Conservation (phyloP, 2,329 filamentous ascomycete species). For the Colletotrichum filicis region DNA sequence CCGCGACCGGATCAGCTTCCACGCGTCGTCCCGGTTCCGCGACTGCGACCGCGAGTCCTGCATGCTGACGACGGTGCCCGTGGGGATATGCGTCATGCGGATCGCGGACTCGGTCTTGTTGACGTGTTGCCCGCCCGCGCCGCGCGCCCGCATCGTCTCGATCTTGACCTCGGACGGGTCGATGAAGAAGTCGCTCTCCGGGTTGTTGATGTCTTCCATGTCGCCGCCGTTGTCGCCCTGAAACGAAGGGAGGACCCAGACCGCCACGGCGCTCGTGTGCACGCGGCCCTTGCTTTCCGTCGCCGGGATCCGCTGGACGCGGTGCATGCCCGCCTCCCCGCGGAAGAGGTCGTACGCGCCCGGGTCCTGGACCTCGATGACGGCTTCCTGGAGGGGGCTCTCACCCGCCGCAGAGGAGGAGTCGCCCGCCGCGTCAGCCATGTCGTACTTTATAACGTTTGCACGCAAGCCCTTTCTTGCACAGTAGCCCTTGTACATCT, state of each 20-base stretch:
- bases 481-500: constrained; percentile 91
- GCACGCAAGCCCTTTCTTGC: constrained; percentile 72
- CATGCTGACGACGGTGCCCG: constrained; percentile 87
- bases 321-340: constrained; percentile 92
- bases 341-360: constrained; percentile 86
- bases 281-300: constrained; percentile 93
- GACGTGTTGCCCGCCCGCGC: constrained; percentile 96
- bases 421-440: constrained; percentile 71
- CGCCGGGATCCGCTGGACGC: constrained; percentile 91
- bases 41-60: constrained; percentile 93
- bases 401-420: constrained; percentile 67
- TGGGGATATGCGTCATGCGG: constrained; percentile 89
- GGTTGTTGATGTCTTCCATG: constrained; percentile 76
- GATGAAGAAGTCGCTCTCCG: constrained; percentile 91
- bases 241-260: constrained; percentile 91
- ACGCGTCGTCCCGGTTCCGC: constrained; percentile 87
- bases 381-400: constrained; percentile 82
- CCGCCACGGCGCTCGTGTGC: constrained; percentile 91
- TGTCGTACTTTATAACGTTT: constrained; percentile 83
- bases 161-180: constrained; percentile 82
- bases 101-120: constrained; percentile 98
- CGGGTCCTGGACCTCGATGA: constrained; percentile 81
- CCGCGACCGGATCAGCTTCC: constrained; percentile 84
- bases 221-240: constrained; percentile 64
- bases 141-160: constrained; percentile 92